Evolutionary conservation across 768 basidiomycete genomes (phyloP), one percentile per base, ranked within the genome.

Genomic region (Ephemerocybe angulata): DNA sequence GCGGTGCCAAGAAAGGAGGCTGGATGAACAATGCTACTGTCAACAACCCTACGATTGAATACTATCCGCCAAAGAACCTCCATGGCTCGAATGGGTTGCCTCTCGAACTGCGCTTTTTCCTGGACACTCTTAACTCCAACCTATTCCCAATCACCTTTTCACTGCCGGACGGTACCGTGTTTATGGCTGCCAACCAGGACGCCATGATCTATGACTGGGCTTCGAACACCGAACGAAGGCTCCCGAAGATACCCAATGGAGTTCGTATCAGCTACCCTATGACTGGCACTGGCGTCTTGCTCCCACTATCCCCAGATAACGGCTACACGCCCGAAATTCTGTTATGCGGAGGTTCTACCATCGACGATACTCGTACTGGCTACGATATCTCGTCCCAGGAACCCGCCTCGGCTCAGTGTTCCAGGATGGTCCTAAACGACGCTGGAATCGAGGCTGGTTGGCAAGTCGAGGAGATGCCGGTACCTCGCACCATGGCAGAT

Each of bases 181-280:
- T 90, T 66, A 76, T 92, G 50, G 88, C 87, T 27, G 90, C 90
- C 3, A 90, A 91, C 64, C 81, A 73, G 31, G 85, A 90, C 55
- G 86, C 87, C 5, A 89, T 85, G 75, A 84, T 91, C 58, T 92
- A 91, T 61, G 78, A 91, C 67, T 90, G 88, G 88, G 65, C 76
- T 59, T 66, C 68, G 11, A 83, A 90, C 62, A 75, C 70, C 1
- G 88, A 90, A 67, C 73, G 67, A 25, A 70, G 77, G 31, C 78
- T 90, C 12, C 90, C 90, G 24, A 68, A 63, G 41, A 79, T 91
- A 60, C 89, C 90, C 6, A 89, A 92, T 57, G 84, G 83, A 40
- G 82, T 90, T 15, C 87, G 88, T 24, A 83, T 91, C 31, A 90
- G 90, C 0, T 92, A 93, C 65, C 90, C 90, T 1, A 88, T 91